Base-by-base conservation (phyloP, 208 protist genomes). In the Crithidia bombi region DNA sequence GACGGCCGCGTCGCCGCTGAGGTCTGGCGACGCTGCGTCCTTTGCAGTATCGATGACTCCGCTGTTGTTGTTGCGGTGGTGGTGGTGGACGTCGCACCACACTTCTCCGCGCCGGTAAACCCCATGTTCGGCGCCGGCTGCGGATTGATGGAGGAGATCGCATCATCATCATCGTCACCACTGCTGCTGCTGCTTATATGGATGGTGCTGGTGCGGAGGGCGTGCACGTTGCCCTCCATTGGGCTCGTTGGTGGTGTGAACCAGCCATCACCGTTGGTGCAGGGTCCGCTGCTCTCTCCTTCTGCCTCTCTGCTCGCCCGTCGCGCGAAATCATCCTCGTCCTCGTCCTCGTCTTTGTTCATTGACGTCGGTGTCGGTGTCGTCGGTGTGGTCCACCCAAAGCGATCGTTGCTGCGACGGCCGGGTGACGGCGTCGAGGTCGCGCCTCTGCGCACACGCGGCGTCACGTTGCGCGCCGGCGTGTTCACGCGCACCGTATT, bases 391-490 rank as follows among this genome's bases (percentile, higher is more conserved):
- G 44, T 54, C 21, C 5, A 15, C 44, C 10, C 15, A 11, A 28
- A 28, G 19, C 38, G 41, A 23, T 47, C 57, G 41, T n/a, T 51
- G 41, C 41, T 64, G 44, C 59, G 54, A 3, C 50, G 26, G 23
- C 55, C n/a, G 32, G 65, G 25, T 3, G 47, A 52, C 52, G 39
- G 30, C 52, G 70, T 39, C 47, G 58, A 7, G 55, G 58, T 30
- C 25, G 23, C 41, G 39, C 23, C 10, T 23, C 36, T n/a, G 28
- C 33, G 52, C 43, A 49, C 43, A 15, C 44, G 65, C 61, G 54
- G 52, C 23, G 32, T 47, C 26, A 23, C 69, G 79, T 62, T 68
- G 56, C 64, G 59, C 6, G 23, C 62, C 2, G 69, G 69, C 9
- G 69, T 64, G 11, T n/a, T 32, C 2, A 52, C 17, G 19, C 54